A percentile compares a stretch with the other conserved stretches of the same genome.
phyloP scores from a whole-genome alignment of 768 basidiomycete genomes.

The Clitopilus hobsonii region DNA sequence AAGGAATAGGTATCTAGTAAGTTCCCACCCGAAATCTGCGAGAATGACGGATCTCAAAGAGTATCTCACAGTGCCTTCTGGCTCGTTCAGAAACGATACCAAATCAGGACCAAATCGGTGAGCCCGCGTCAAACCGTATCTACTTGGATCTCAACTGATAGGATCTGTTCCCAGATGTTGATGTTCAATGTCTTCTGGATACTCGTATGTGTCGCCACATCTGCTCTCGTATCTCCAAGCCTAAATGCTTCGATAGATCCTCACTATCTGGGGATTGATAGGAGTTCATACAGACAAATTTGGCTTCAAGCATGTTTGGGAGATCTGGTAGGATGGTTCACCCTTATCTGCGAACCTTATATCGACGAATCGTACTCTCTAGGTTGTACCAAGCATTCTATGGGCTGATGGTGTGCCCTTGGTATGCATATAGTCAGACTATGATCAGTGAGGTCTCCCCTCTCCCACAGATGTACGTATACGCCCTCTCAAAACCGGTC shows the following conservation, averaged over 20 bases:
- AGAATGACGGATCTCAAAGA: too few species aligned
- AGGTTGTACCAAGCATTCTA: constrained; percentile 71
- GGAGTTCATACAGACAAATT: constrained; percentile 72
- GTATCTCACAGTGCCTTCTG: constrained; percentile 66
- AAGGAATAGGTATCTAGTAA: constrained; percentile 68
- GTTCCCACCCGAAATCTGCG: too few species aligned
- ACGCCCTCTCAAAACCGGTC: background rate
- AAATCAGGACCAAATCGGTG: constrained; percentile 61
- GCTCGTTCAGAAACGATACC: constrained; percentile 62
- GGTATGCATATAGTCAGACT: constrained; percentile 80
- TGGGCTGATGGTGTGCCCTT: constrained; percentile 71
- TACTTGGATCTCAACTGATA: constrained; percentile 60
- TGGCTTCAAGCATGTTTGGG: constrained; percentile 83
- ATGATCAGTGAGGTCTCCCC: constrained; percentile 81
- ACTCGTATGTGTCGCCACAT: constrained; percentile 35
- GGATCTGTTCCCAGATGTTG: constrained; percentile 50
- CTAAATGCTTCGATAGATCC: constrained; percentile 30
- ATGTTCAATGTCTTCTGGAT: constrained; percentile 72
- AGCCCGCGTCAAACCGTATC: constrained; percentile 46
- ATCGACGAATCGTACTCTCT: background rate
- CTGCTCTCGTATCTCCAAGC: background rate
- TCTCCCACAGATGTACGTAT: constrained; percentile 58
- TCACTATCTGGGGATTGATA: constrained; percentile 72
- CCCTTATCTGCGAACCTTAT: background rate
- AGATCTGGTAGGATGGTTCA: constrained; percentile 51